Conservation (phyloP, 148 eudicot genomes). For the Fagopyrum esculentum region DNA sequence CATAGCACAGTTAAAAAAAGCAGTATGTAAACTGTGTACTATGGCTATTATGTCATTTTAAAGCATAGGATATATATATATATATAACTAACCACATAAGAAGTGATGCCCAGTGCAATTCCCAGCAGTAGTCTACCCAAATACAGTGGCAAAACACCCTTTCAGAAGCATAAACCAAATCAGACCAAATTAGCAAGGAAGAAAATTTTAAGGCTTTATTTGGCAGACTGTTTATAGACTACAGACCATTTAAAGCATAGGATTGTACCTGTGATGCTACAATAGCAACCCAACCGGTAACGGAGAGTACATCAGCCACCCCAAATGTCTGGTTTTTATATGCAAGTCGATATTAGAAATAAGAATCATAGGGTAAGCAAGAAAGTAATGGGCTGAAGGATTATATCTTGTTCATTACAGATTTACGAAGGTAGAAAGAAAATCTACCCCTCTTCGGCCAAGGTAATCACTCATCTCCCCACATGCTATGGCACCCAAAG, state of each 20-base stretch:
- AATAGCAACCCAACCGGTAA: slow-evolving; percentile 32
- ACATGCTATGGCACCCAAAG: slow-evolving; percentile 23
- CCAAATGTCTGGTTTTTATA: slow-evolving; percentile 19
- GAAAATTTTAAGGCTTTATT: not conserved
- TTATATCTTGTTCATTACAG: not conserved
- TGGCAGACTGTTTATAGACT: not conserved
- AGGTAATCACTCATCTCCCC: slow-evolving; percentile 30
- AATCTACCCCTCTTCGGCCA: slow-evolving; percentile 30
- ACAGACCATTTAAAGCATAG: not conserved
- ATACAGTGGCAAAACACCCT: slow-evolving; percentile 29
- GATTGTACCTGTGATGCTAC: slow-evolving; percentile 20
- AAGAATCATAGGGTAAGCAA: not conserved
- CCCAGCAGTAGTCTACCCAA: slow-evolving; percentile 33
- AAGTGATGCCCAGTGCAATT: slow-evolving; percentile 11
- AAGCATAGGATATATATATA: not conserved
- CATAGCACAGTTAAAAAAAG: not conserved
- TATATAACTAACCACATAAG: slow-evolving; percentile 24
- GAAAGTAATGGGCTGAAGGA: not conserved
- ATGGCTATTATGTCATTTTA: not conserved
- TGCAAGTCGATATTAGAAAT: not conserved
- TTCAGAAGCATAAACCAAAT: slow-evolving; percentile 3
- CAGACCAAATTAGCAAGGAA: not conserved
- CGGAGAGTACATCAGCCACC: slow-evolving; percentile 15
- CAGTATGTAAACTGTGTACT: not conserved
- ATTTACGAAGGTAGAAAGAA: not conserved